Percentiles rank a stretch among this genome's conserved stretches.
phyloP scores from a whole-genome alignment of 2,329 filamentous ascomycete species.

The Exophiala sideris region DNA sequence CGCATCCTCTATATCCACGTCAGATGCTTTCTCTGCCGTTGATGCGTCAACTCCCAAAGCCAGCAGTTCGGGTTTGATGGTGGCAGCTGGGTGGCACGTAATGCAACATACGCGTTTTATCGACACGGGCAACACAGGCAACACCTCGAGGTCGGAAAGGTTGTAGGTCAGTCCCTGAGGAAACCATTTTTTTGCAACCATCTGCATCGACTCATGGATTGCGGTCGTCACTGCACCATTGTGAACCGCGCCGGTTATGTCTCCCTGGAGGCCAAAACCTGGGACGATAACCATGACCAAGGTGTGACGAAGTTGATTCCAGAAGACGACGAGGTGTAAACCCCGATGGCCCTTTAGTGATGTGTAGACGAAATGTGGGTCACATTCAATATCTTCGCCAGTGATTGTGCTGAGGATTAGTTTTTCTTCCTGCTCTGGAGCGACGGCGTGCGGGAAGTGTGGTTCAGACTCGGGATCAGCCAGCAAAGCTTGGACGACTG shows the following conservation, averaged over 20 bases:
- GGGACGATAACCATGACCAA: conserved; percentile 2
- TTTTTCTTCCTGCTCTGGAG: background rate
- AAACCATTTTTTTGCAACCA: conserved; percentile 3
- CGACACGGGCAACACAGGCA: background rate
- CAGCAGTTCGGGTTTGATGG: background rate
- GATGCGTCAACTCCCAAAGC: background rate
- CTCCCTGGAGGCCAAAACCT: background rate
- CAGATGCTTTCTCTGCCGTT: background rate
- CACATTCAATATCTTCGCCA: background rate
- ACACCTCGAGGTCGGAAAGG: conserved; percentile 3
- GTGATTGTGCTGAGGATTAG: background rate
- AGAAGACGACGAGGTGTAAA: background rate
- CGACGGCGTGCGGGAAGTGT: background rate
- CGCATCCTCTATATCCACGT: background rate
- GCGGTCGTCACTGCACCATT: conserved; percentile 1
- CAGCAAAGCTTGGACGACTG: background rate
- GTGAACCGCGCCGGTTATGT: background rate
- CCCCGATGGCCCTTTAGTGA: background rate
- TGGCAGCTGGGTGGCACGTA: background rate
- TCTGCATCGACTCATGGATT: background rate
- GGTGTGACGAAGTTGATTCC: background rate
- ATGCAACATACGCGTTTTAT: background rate
- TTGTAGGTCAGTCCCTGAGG: background rate
- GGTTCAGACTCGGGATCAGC: conserved; percentile 1
- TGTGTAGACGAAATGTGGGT: background rate